Percentiles rank a stretch among this genome's conserved stretches.
These are phyloP conservation scores for Suhomyces bribrorum DNA, from an alignment of 1,139 yeast genomes.

Conservation along the genomic window DNA sequence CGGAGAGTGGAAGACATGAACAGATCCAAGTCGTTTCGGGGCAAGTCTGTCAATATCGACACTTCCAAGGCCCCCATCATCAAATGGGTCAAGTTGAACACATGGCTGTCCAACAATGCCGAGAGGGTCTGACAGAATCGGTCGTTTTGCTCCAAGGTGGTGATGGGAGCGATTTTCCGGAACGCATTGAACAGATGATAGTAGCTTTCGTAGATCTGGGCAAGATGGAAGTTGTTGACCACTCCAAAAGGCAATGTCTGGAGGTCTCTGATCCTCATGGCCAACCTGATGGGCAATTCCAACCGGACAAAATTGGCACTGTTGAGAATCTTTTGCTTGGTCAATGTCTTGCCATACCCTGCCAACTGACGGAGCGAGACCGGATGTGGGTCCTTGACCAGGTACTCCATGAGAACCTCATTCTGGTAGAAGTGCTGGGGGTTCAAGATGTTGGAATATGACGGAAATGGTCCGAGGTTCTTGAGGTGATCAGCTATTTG, in stretches of 20 bases:
- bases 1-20: slow-evolving; percentile 77
- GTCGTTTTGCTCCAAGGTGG: slow-evolving; percentile 70
- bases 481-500: slow-evolving; percentile 43
- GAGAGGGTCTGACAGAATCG: slow-evolving; percentile 65
- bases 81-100: slow-evolving; percentile 78
- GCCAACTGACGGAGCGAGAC: slow-evolving; percentile 86
- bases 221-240: slow-evolving; percentile 80
- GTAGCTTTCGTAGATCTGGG: slow-evolving; percentile 85
- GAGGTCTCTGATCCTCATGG: slow-evolving; percentile 74
- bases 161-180: slow-evolving; percentile 68
- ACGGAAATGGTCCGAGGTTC: slow-evolving; percentile 47
- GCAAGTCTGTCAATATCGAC: slow-evolving; percentile 61
- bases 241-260: slow-evolving; percentile 83
- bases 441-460: slow-evolving; percentile 47
- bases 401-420: slow-evolving; percentile 67
- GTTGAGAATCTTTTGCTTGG: slow-evolving; percentile 73
- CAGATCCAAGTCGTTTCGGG: slow-evolving; percentile 63
- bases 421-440: slow-evolving; percentile 88
- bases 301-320: slow-evolving; percentile 87
- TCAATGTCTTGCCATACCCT: slow-evolving; percentile 79
- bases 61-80: slow-evolving; percentile 93
- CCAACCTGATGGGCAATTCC: slow-evolving; percentile 81
- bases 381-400: slow-evolving; percentile 73
- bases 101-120: slow-evolving; percentile 71
- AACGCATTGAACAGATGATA: slow-evolving; percentile 84